phyloP scores from a whole-genome alignment of 768 basidiomycete genomes.

The Tulasnella sp. region DNA sequence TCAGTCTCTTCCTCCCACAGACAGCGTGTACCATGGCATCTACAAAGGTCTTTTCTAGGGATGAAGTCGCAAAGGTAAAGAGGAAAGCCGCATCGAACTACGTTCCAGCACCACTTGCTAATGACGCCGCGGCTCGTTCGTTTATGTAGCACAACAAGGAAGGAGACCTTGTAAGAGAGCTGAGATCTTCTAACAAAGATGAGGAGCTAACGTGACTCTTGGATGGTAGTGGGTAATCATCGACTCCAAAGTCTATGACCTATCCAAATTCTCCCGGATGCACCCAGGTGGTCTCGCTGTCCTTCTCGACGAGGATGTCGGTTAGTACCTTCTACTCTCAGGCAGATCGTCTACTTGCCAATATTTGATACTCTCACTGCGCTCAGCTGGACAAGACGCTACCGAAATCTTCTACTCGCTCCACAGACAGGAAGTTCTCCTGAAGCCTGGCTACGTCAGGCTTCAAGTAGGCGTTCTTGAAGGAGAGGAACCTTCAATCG shows the following conservation, averaged over 20 bases:
- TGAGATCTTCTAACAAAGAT: neutral
- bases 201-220: neutral
- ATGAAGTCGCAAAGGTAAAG: slow-evolving; percentile 60
- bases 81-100: neutral
- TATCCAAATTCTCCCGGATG: slow-evolving; percentile 64
- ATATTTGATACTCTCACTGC: neutral
- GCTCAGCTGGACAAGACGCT: slow-evolving; percentile 67
- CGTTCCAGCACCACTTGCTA: neutral
- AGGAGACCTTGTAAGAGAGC: slow-evolving; percentile 43
- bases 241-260: slow-evolving; percentile 73
- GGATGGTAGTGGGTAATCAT: slow-evolving; percentile 61
- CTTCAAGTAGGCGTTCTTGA: slow-evolving; percentile 63
- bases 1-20: too few species aligned
- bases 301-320: slow-evolving; percentile 65
- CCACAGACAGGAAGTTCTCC: slow-evolving; percentile 75
- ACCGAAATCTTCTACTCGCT: slow-evolving; percentile 83
- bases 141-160: slow-evolving; percentile 53
- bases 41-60: slow-evolving; percentile 41
- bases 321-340: slow-evolving; percentile 30
- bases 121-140: neutral
- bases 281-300: slow-evolving; percentile 79
- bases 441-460: slow-evolving; percentile 59
- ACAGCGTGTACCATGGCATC: slow-evolving; percentile 1
- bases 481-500: slow-evolving; percentile 47
- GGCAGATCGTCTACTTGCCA: neutral